phyloP scores from a whole-genome alignment of 2,329 filamentous ascomycete species.

The Penicillium polonicum region DNA sequence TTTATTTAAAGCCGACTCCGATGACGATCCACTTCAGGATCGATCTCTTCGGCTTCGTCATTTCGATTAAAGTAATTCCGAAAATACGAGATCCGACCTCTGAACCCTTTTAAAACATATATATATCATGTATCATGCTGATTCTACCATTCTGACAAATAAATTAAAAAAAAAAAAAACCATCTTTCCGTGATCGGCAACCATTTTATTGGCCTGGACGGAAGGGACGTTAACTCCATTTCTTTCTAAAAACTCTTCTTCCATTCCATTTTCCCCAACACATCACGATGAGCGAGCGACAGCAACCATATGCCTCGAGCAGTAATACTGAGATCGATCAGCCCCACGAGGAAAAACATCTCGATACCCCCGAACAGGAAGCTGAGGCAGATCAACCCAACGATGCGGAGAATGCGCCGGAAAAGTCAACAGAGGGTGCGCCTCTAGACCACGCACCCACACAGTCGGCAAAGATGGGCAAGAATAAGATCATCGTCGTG shows the following conservation, averaged over 20 bases:
- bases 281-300: constrained; percentile 8
- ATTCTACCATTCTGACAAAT: not conserved
- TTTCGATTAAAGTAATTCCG: not conserved
- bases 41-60: not conserved
- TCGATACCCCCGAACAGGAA: constrained; percentile 2
- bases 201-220: not conserved
- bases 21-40: not conserved
- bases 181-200: not conserved
- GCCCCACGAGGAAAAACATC: constrained; percentile 11
- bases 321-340: constrained; percentile 15
- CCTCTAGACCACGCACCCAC: constrained; percentile 37
- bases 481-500: constrained; percentile 42
- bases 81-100: not conserved
- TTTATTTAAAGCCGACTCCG: not conserved
- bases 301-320: constrained; percentile 14
- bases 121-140: not conserved
- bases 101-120: not conserved
- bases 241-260: not conserved
- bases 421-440: constrained; percentile 20
- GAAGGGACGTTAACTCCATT: not conserved
- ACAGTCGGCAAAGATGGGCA: constrained; percentile 40
- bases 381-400: constrained; percentile 3
- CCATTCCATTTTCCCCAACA: not conserved
- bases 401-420: constrained; percentile 11
- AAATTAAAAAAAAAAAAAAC: too few species aligned